phyloP scores from a whole-genome alignment of 352 stramenopile species.

The Pythium phragmiticola region DNA sequence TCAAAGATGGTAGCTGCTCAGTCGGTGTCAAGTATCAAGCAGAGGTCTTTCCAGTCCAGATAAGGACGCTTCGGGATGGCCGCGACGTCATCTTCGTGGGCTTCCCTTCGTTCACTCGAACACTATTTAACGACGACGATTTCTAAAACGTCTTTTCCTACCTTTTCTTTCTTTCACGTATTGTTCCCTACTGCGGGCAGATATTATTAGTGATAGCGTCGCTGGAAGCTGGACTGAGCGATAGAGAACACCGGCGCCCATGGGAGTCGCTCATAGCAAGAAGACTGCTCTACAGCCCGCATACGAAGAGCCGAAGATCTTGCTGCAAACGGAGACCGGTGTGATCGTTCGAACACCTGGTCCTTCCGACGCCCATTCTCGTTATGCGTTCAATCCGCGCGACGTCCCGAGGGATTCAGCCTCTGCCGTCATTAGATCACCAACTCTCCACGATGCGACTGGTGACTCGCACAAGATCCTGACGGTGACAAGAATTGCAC shows the following conservation, averaged over 20 bases:
- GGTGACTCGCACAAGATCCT: slow-evolving; percentile 18
- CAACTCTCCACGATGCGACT: background rate
- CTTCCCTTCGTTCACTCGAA: slow-evolving; percentile 51
- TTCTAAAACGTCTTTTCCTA: slow-evolving; percentile 44
- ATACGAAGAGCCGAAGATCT: slow-evolving; percentile 31
- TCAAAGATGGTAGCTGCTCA: slow-evolving; percentile 72
- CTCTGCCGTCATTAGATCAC: background rate
- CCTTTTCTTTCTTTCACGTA: slow-evolving; percentile 5
- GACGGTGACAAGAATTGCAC: slow-evolving; percentile 35
- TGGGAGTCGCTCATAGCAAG: slow-evolving; percentile 27
- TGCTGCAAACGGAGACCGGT: slow-evolving; percentile 44
- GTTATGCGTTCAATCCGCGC: slow-evolving; percentile 52
- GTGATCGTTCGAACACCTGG: slow-evolving; percentile 52
- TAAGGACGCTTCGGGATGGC: slow-evolving; percentile 43
- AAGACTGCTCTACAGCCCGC: slow-evolving; percentile 23
- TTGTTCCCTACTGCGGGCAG: background rate
- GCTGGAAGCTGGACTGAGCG: background rate
- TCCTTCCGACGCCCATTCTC: slow-evolving; percentile 21
- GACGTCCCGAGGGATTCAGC: slow-evolving; percentile 16
- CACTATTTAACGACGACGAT: slow-evolving; percentile 71
- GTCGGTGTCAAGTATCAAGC: slow-evolving; percentile 47
- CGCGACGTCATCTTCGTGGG: slow-evolving; percentile 62
- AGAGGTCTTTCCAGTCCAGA: slow-evolving; percentile 62
- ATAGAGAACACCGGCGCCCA: background rate
- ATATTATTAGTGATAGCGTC: background rate